Base-by-base conservation (phyloP, 768 basidiomycete species). In the Leucosporidium scottii region DNA sequence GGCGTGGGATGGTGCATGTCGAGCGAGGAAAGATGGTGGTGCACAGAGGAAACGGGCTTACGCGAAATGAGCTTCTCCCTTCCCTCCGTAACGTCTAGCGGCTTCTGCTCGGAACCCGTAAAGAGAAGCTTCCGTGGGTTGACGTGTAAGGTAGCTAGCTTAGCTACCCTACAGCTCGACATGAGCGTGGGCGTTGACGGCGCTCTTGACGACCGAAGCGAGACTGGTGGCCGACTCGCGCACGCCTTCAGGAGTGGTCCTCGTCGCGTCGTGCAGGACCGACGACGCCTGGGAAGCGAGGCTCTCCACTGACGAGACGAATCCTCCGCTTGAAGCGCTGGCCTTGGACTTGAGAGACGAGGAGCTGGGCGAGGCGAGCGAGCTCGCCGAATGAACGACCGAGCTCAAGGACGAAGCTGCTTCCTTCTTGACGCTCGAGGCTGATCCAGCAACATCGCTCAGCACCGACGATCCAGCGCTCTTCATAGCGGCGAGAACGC, bases 91-190 rank as follows among this genome's bases (percentile, higher is more conserved):
- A 18, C 25, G 23, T 3, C 50, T 51, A 23, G 50, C 21, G 23
- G 5, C 17, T 5, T 27, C 50, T 27, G 6, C 50, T 23, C 50
- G 25, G 25, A 51, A 17, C 50, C 50, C 21, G 50, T 44, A 51
- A 21, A n/a, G 50, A 3, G 50, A 23, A 27, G 50, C 49, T 50
- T 54, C 39, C 10, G 39, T 9, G 39, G 39, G n/a, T n/a, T n/a
- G n/a, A n/a, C n/a, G n/a, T n/a, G n/a, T n/a, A n/a, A n/a, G n/a
- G n/a, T n/a, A n/a, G n/a, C n/a, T n/a, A n/a, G n/a, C n/a, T n/a
- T n/a, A n/a, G 39, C 39, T 8, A 10, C 39, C 39, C 39, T 44
- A 70, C 6, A 70, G 61, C 58, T 70, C 69, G 59, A 51, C 65
- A 51, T 70, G 69, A 15, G 28, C 49, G 25, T 64, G 56, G 47